phyloP scores from a whole-genome alignment of 257 asterid species.

The Capsicum chinense region DNA sequence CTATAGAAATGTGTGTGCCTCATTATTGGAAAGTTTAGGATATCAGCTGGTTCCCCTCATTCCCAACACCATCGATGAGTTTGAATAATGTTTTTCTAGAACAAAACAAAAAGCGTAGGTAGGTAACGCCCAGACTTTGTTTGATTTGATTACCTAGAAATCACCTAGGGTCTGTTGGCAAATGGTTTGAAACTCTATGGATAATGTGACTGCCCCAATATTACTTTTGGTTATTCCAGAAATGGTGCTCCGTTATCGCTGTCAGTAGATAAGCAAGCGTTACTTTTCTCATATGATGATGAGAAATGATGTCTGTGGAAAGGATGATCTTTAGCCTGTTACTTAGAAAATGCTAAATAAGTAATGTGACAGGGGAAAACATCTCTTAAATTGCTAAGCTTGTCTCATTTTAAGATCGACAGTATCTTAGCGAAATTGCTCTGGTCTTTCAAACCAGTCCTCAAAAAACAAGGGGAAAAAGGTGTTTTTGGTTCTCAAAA shows the following conservation, averaged over 20 bases:
- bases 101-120: neutral
- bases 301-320: neutral
- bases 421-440: neutral
- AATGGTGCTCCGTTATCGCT: neutral
- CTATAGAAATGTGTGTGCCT: neutral
- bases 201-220: neutral
- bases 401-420: neutral
- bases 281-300: neutral
- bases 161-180: neutral
- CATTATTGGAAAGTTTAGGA: neutral
- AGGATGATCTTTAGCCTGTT: conserved; percentile 1
- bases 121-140: no score
- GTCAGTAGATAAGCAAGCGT: neutral
- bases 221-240: neutral
- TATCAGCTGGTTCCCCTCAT: neutral
- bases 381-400: neutral
- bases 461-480: neutral
- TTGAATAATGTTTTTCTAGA: neutral
- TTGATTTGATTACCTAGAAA: neutral
- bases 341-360: neutral
- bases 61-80: neutral
- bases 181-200: neutral
- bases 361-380: neutral
- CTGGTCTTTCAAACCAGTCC: neutral
- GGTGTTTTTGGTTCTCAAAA: neutral